A percentile compares a stretch with the other conserved stretches of the same genome.
phyloP scores from a whole-genome alignment of 163 green algal genomes.

The Volvox carteri region DNA sequence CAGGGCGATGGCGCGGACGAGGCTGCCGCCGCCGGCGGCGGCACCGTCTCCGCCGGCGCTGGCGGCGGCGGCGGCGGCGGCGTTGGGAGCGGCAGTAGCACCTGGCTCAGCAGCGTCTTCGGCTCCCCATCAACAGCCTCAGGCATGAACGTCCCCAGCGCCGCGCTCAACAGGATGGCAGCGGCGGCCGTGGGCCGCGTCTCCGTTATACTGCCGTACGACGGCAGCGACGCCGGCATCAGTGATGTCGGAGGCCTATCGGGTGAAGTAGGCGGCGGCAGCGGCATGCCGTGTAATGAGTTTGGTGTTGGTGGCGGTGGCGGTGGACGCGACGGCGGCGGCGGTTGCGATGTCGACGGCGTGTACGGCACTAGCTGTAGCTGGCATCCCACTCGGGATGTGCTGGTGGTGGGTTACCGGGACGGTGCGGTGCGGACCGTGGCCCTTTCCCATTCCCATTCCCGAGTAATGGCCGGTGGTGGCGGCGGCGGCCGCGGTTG shows the following conservation, averaged over 20 bases:
- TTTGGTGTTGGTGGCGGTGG: background rate
- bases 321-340: background rate
- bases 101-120: slow-evolving; percentile 9
- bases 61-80: background rate
- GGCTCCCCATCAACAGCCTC: background rate
- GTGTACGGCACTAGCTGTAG: slow-evolving; percentile 41
- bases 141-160: background rate
- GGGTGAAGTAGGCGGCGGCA: background rate
- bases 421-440: slow-evolving; percentile 32
- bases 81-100: background rate
- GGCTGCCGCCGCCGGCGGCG: background rate
- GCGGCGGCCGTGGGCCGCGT: slow-evolving; percentile 12
- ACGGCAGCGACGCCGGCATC: background rate
- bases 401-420: slow-evolving; percentile 49
- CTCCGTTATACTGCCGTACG: slow-evolving; percentile 50
- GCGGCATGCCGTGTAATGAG: too few species aligned
- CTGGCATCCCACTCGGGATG: slow-evolving; percentile 33
- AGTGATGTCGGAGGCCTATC: background rate
- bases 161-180: background rate
- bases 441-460: too few species aligned
- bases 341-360: background rate
- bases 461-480: background rate
- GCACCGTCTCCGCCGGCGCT: background rate
- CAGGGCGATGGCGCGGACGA: background rate
- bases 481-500: background rate